Percentiles rank a stretch among this genome's conserved stretches.
phyloP scores from a whole-genome alignment of 2,329 filamentous ascomycete genomes.

The Colletotrichum tropicale region DNA sequence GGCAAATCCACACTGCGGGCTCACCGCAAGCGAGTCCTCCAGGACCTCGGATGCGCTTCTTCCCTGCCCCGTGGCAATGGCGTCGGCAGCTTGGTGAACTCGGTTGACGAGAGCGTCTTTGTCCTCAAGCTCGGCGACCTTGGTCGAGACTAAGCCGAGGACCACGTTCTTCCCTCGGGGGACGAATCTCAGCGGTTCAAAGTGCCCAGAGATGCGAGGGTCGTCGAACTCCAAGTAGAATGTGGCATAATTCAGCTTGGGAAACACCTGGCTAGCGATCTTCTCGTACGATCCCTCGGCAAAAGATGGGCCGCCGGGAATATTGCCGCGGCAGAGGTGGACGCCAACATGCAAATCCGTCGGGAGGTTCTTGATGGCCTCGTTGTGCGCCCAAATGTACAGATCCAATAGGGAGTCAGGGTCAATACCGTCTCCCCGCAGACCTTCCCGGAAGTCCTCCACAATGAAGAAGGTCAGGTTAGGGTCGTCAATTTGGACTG shows the following conservation, averaged over 20 bases:
- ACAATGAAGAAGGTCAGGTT: conserved; percentile 78
- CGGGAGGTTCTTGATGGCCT: conserved; percentile 66
- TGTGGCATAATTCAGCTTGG: conserved; percentile 65
- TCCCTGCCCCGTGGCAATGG: conserved; percentile 70
- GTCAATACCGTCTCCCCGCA: conserved; percentile 70
- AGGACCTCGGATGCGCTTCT: conserved; percentile 70
- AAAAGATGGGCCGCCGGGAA: conserved; percentile 69
- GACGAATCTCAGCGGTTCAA: conserved; percentile 66
- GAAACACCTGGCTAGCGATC: conserved; percentile 70
- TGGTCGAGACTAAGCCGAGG: conserved; percentile 67
- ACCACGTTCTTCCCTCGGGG: conserved; percentile 67
- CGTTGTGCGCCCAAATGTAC: conserved; percentile 80
- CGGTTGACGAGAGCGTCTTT: conserved; percentile 66
- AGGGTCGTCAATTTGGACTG: conserved; percentile 70
- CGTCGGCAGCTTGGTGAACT: conserved; percentile 65
- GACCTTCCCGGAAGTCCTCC: conserved; percentile 73
- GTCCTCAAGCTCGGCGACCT: conserved; percentile 65
- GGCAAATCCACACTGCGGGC: conserved; percentile 76
- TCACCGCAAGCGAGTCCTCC: conserved; percentile 66
- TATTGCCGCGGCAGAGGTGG: conserved; percentile 76
- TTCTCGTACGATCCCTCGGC: conserved; percentile 70
- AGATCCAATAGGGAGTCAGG: conserved; percentile 72
- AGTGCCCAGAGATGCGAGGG: conserved; percentile 63
- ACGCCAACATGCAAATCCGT: conserved; percentile 77
- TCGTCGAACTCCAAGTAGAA: conserved; percentile 76